Base-by-base conservation (phyloP, 2,329 filamentous ascomycete species). In the Mariannaea sp. region DNA sequence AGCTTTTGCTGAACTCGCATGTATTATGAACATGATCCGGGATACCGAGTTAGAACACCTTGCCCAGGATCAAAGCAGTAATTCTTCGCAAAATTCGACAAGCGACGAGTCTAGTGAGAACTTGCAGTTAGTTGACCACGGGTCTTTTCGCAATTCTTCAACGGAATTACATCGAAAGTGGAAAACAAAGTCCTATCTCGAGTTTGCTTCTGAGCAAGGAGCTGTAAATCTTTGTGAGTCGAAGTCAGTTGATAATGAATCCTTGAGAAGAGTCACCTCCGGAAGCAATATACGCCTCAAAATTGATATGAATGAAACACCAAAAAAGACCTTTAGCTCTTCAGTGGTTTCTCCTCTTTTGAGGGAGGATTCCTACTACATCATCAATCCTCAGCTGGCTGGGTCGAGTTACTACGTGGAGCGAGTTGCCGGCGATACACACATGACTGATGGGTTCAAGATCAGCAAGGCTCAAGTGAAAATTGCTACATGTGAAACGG, bases 181-280 rank as follows among this genome's bases (percentile, higher is more conserved):
- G 7, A 7, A 58, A 7, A 51, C 62, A n/a, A 62, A 46, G 42
- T 38, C 6, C 2, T 57, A 41, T 17, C 33, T 62, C n/a, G 32
- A 35, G 6, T 60, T 47, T 13, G 48, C 54, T 17, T 49, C 59
- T 2, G 33, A 53, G 26, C 38, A 49, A 29, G 57, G 52, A 19
- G 49, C 55, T 14, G 64, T 57, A 44, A 53, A 46, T 24, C 20
- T 60, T n/a, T 46, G 44, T 3, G 40, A 32, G 26, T 38, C 56
- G 4, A 47, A 26, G 12, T 27, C 41, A 17, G 19, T 57, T 4
- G 29, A 52, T 32, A 39, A 55, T 3, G 47, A 52, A 5, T 55
- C 39, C 10, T 66, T 60, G 7, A 62, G 60, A 24, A 44, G 24
- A 29, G 62, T 51, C 17, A 66, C 59, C 19, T 39, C 55, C 10